Evolutionary conservation across 225 moss, liverwort and hornwort species (phyloP).

Genomic region (Thuidium tamariscinum): DNA sequence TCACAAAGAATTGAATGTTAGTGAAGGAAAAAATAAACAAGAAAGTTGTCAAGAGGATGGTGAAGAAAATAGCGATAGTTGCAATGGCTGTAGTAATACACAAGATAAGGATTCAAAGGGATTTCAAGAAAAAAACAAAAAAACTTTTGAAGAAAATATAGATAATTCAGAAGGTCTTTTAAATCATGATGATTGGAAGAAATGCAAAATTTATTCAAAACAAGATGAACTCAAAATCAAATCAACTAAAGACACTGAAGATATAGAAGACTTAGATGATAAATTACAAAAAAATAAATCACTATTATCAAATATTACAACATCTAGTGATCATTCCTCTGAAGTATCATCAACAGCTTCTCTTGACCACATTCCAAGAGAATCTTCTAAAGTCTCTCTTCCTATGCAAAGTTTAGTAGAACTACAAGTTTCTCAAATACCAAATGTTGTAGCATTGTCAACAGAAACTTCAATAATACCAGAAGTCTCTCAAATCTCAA

Average conservation of each 20-base stretch:
- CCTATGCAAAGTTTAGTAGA: background rate
- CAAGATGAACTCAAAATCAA: background rate
- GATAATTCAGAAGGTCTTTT: background rate
- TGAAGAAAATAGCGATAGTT: background rate
- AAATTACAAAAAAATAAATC: background rate
- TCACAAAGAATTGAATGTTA: background rate
- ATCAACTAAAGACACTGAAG: background rate
- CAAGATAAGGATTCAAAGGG: background rate
- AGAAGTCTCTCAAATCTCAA: background rate
- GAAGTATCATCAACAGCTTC: slow-evolving; percentile 8
- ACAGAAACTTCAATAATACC: background rate
- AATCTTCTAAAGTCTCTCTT: background rate
- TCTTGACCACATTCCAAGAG: background rate
- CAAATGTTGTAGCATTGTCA: background rate
- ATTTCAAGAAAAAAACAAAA: background rate
- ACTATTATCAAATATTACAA: background rate
- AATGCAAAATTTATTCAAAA: background rate
- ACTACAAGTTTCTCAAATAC: background rate
- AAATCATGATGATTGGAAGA: background rate
- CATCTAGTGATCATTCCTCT: background rate
- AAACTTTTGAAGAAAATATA: background rate
- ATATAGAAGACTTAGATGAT: background rate
- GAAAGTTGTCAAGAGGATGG: background rate
- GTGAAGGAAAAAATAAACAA: background rate
- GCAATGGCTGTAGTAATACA: background rate